Evolutionary conservation across 768 basidiomycete genomes (phyloP), one percentile per base, ranked within the genome.

Genomic region (Cubamyces sp.): DNA sequence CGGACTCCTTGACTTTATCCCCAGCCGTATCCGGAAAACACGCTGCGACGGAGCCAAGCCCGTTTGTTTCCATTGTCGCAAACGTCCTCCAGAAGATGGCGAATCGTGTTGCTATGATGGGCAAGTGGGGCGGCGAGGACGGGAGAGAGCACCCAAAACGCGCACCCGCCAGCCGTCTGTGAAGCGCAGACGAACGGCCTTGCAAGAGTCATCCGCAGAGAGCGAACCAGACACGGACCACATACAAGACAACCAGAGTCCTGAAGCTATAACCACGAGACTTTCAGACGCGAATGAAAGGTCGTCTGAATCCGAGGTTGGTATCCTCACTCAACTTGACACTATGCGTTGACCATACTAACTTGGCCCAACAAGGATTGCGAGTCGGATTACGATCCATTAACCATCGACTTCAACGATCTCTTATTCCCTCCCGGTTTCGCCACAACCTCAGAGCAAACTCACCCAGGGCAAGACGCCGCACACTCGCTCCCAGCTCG

Each of bases 401-500:
- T 49, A 1, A 9, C 48, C 15, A 15, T 49, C 14, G 48, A 49
- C 21, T 49, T 49, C 14, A 25, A 49, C 5, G 48, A 49, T 0
- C 48, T 49, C 26, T 50, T 11, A 23, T 37, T 15, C n/a, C 54
- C 23, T 40, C 26, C 18, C 26, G 12, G 26, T 8, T 21, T 56
- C 18, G 16, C 5, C 25, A 0, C 42, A 28, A 14, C 45, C 19
- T 18, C 18, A 45, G 19, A 43, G 14, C 1, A 5, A 8, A 23
- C 1, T 3, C 18, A 18, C 26, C 3, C 3, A 11, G 18, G 19
- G n/a, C 18, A 12, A 18, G 25, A 50, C 7, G 30, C 30, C 72
- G 23, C 62, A 55, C 34, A 49, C 2, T 49, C 48, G 4, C 41
- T 75, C 37, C 62, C 62, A 23, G 39, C 75, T 41, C 82, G 85